Evolutionary conservation across 345 rosid genomes (phyloP).

Genomic region (Populus deltoides): DNA sequence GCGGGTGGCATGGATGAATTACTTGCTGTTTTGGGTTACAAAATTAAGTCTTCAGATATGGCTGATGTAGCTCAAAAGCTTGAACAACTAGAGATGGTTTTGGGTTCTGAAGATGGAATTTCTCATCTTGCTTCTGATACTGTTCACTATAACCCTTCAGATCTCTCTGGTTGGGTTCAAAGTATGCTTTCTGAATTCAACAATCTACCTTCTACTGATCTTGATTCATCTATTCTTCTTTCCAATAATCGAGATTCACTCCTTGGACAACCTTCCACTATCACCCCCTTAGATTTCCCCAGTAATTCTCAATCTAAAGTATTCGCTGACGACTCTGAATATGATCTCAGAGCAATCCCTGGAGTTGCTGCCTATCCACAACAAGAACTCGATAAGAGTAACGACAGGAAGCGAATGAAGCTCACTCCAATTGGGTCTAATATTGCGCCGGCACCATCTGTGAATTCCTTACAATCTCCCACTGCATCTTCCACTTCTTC

Average conservation of each 20-base stretch:
- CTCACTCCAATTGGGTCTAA: not conserved
- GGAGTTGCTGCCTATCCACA: constrained; percentile 30
- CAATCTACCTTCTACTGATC: not conserved
- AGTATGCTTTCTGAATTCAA: constrained; percentile 32
- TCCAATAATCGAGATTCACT: constrained; percentile 8
- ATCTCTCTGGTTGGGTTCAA: constrained; percentile 33
- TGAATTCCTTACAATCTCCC: not conserved
- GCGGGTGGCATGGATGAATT: constrained; percentile 38
- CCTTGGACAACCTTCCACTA: constrained; percentile 1
- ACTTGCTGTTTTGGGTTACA: constrained; percentile 31
- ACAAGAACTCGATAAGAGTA: constrained; percentile 1
- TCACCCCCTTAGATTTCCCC: not conserved
- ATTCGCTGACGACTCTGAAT: constrained; percentile 27
- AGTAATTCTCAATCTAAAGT: not conserved
- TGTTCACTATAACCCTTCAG: constrained; percentile 33
- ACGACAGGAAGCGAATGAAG: constrained; percentile 17
- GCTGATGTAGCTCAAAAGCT: constrained; percentile 34
- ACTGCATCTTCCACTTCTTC: not conserved
- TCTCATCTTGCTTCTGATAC: constrained; percentile 26
- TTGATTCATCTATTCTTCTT: not conserved
- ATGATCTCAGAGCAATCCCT: constrained; percentile 34
- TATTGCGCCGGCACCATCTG: not conserved
- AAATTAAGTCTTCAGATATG: constrained; percentile 32
- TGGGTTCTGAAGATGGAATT: constrained; percentile 26
- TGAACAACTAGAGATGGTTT: constrained; percentile 35